These are phyloP conservation scores for Daphne laureola DNA, from an alignment of 441 rosid genomes.

Conservation along the genomic window DNA sequence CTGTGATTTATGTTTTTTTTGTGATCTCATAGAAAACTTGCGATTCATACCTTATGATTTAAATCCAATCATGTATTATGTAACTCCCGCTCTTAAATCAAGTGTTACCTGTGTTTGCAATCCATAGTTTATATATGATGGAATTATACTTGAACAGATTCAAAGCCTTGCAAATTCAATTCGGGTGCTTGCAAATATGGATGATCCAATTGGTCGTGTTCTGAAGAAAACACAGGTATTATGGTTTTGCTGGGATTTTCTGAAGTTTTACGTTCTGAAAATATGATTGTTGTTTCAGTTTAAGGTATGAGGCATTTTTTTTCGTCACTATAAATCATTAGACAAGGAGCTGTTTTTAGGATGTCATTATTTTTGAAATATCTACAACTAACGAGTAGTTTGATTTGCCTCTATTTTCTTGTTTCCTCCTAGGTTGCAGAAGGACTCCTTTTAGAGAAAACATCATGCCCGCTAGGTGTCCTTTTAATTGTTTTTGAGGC, in stretches of 20 bases:
- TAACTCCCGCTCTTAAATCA: too few relatives aligned
- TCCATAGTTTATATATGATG: too few relatives aligned
- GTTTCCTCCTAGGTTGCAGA: constrained; percentile 64
- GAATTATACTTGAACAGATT: constrained; percentile 41
- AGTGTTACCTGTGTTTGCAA: constrained; percentile 1
- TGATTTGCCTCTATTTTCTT: background rate
- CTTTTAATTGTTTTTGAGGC: constrained; percentile 95
- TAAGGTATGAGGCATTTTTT: background rate
- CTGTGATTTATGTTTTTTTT: background rate
- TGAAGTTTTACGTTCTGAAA: constrained; percentile 1
- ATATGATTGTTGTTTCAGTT: background rate
- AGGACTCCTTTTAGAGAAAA: constrained; percentile 86
- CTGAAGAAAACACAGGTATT: constrained; percentile 87
- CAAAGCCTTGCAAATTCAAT: constrained; percentile 69
- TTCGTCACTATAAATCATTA: background rate
- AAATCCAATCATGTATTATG: too few relatives aligned
- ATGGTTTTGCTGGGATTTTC: constrained; percentile 1
- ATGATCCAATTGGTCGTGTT: constrained; percentile 82
- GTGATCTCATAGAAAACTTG: too few relatives aligned
- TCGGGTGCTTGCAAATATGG: constrained; percentile 91
- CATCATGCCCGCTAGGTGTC: constrained; percentile 93
- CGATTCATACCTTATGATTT: too few relatives aligned
- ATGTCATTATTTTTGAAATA: constrained; percentile 1
- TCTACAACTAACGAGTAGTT: background rate
- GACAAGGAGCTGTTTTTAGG: background rate